Conservation (phyloP, 1,284 basidiomycete species). For the Fomitopsis schrenkii region DNA sequence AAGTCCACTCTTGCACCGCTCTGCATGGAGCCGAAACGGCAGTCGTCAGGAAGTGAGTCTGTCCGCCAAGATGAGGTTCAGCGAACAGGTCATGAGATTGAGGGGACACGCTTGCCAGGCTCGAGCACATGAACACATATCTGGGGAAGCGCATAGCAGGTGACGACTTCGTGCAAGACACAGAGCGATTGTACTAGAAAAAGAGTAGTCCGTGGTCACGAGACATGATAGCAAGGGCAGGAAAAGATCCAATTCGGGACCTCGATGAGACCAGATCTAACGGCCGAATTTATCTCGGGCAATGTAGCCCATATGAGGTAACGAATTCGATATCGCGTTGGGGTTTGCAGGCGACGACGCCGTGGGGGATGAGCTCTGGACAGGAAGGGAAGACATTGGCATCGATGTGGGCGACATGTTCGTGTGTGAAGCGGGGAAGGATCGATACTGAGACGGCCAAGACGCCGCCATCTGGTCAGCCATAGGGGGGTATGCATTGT, state of each 20-base stretch:
- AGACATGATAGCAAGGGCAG: neutral
- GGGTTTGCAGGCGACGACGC: constrained; percentile 13
- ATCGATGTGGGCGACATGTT: constrained; percentile 10
- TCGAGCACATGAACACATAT: neutral
- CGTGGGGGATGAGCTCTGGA: constrained; percentile 7
- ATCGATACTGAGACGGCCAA: constrained; percentile 15
- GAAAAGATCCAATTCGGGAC: neutral
- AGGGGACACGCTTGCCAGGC: too few relatives aligned
- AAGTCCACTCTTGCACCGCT: constrained; percentile 1
- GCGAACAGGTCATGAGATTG: neutral
- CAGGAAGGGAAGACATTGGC: constrained; percentile 12
- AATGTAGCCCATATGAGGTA: constrained; percentile 15
- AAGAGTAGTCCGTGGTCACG: neutral
- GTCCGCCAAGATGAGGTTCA: neutral
- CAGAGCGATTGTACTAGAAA: neutral
- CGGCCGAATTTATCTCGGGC: constrained; percentile 16
- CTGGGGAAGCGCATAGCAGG: neutral
- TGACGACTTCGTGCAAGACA: neutral
- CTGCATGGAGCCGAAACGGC: neutral
- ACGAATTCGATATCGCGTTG: constrained; percentile 9
- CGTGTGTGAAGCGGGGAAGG: constrained; percentile 2
- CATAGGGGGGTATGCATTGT: neutral
- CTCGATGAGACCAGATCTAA: constrained; percentile 3
- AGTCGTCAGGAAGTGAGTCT: neutral
- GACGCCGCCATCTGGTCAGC: constrained; percentile 1